Evolutionary conservation across 345 rosid genomes (phyloP).

Genomic region (Gossypium thurberi): DNA sequence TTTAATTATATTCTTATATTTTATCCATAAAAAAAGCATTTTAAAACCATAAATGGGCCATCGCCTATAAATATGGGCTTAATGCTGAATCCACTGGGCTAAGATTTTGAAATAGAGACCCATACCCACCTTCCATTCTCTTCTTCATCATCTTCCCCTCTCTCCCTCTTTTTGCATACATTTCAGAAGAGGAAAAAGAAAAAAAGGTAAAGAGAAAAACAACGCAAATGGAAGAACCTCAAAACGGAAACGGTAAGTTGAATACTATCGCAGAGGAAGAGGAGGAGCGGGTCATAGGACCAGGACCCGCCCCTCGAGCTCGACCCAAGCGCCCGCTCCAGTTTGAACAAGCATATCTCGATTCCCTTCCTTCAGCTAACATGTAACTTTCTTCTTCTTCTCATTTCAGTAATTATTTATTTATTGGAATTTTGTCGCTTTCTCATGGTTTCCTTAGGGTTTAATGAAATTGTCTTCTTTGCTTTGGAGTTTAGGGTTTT

Average conservation of each 20-base stretch:
- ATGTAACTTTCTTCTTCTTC: slow-evolving; percentile 27
- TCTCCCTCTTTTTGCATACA: neutral
- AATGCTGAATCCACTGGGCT: neutral
- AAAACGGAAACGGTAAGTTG: slow-evolving; percentile 29
- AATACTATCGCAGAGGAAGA: slow-evolving; percentile 31
- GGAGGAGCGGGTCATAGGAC: slow-evolving; percentile 55
- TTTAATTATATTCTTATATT: no score
- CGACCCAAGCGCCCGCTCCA: slow-evolving; percentile 86
- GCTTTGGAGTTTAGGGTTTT: slow-evolving; percentile 6
- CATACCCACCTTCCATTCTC: neutral
- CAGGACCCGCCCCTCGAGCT: slow-evolving; percentile 66
- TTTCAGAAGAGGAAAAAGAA: neutral
- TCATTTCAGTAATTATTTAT: neutral
- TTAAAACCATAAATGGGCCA: no score
- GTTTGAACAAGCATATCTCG: slow-evolving; percentile 85
- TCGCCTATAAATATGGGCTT: neutral
- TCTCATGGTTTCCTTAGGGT: neutral
- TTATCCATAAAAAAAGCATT: no score
- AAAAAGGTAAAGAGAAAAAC: neutral
- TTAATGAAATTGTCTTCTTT: neutral
- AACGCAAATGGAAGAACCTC: slow-evolving; percentile 15
- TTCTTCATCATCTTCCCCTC: neutral
- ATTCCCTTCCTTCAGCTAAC: slow-evolving; percentile 85
- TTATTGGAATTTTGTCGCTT: neutral
- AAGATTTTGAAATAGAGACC: neutral